Evolutionary conservation across 1,284 basidiomycete genomes (phyloP).

Genomic region (Inonotus hispidus): DNA sequence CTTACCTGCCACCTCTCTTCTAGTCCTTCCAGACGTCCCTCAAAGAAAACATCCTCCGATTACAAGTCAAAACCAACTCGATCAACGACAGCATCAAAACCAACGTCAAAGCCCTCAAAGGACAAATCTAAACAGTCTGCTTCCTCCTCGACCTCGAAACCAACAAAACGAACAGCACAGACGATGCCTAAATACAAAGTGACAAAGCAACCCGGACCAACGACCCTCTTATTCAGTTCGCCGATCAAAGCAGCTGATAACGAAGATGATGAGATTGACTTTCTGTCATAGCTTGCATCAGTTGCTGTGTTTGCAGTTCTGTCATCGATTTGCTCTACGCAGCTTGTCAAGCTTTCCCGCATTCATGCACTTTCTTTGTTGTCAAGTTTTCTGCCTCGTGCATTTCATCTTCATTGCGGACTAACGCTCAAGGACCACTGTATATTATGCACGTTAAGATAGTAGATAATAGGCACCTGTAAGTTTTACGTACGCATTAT

Average conservation of each 20-base stretch:
- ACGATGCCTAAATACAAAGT: neutral
- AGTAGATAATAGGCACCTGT: too few species aligned
- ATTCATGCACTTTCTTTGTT: too few species aligned
- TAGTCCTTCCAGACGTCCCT: neutral
- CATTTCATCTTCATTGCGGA: too few species aligned
- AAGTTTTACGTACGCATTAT: too few species aligned
- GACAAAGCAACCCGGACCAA: neutral
- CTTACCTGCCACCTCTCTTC: neutral
- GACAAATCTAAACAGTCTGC: neutral
- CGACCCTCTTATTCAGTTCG: slow-evolving; percentile 19
- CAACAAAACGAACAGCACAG: neutral
- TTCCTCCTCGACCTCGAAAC: neutral
- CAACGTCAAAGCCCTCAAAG: neutral
- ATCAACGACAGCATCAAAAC: too few species aligned
- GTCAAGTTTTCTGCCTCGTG: too few species aligned
- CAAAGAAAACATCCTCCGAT: neutral
- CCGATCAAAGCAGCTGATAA: slow-evolving; percentile 21
- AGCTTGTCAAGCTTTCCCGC: too few species aligned
- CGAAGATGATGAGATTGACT: slow-evolving; percentile 31
- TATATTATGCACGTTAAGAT: too few species aligned
- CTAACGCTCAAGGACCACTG: too few species aligned
- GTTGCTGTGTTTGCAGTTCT: neutral
- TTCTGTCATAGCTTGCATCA: slow-evolving; percentile 19
- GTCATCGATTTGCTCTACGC: too few species aligned
- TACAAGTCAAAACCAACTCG: neutral